These are phyloP conservation scores for Botryotinia convoluta DNA, from an alignment of 2,329 filamentous ascomycete genomes.

Conservation along the genomic window DNA sequence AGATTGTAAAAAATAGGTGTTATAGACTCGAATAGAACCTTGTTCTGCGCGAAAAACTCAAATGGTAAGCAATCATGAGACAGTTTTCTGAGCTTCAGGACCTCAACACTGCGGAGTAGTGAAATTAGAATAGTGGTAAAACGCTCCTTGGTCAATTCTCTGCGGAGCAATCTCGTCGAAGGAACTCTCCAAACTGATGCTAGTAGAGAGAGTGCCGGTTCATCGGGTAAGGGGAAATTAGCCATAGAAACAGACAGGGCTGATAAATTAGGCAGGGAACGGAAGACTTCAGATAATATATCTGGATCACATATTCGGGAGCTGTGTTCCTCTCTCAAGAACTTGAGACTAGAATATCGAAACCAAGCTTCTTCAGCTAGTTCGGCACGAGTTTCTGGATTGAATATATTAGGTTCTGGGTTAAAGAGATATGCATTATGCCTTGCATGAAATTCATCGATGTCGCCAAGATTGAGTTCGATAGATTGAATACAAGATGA, in stretches of 20 bases:
- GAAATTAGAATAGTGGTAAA: slow-evolving; percentile 29
- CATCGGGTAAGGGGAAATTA: background rate
- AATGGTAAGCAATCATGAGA: slow-evolving; percentile 35
- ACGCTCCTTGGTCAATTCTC: slow-evolving; percentile 28
- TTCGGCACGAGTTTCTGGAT: slow-evolving; percentile 30
- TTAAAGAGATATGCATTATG: slow-evolving; percentile 36
- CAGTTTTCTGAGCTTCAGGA: slow-evolving; percentile 23
- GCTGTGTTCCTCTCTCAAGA: slow-evolving; percentile 33
- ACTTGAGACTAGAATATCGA: slow-evolving; percentile 35
- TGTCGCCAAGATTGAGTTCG: slow-evolving; percentile 32
- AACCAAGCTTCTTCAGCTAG: slow-evolving; percentile 33
- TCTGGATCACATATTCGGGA: slow-evolving; percentile 26
- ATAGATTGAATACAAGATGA: slow-evolving; percentile 25
- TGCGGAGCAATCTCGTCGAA: slow-evolving; percentile 28
- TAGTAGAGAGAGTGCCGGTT: slow-evolving; percentile 23
- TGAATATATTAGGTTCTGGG: slow-evolving; percentile 30
- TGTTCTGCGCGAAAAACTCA: slow-evolving; percentile 34
- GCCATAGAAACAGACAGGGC: background rate
- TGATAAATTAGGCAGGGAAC: slow-evolving; percentile 27
- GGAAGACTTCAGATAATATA: slow-evolving; percentile 26
- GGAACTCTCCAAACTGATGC: slow-evolving; percentile 33
- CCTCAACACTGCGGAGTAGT: background rate
- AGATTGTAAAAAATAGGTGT: slow-evolving; percentile 25
- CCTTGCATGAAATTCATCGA: slow-evolving; percentile 36
- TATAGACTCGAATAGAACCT: slow-evolving; percentile 22